Base-by-base conservation (phyloP, 2,329 filamentous ascomycete genomes). In the Botryosphaeria dothidea region DNA sequence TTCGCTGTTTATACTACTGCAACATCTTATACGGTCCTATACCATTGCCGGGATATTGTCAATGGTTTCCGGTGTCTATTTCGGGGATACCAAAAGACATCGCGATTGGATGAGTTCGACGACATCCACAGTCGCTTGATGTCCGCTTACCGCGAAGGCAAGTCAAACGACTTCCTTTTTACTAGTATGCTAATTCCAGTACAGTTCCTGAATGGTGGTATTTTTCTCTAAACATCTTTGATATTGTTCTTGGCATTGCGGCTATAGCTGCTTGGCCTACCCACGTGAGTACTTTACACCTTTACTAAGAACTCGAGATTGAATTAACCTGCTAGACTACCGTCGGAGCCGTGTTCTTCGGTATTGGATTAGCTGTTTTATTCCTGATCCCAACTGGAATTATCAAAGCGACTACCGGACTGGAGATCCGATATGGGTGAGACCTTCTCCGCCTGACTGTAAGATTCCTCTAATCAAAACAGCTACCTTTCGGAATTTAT, bases 301-400 rank as follows among this genome's bases (percentile, higher is more conserved):
- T n/a, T n/a, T n/a, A n/a, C n/a, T n/a, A n/a, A n/a, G n/a, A n/a
- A n/a, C n/a, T n/a, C n/a, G n/a, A n/a, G n/a, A n/a, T n/a, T n/a
- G n/a, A n/a, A n/a, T n/a, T n/a, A n/a, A n/a, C n/a, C n/a, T n/a
- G n/a, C n/a, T n/a, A n/a, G 66, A 85, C 84, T 0, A 80, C 81
- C 0, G 80, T 81, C 0, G 82, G 79, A 1, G 83, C 84, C 25
- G 80, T 85, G 15, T 83, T 85, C 61, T 84, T 83, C 68, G 82
- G 82, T 41, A 74, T 86, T 17, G 76, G 76, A 0, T 78, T 86
- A 11, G 83, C 81, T 68, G 68, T 83, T 11, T 68, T 85, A 27
- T 84, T 85, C 64, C 79, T 85, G 45, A 77, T 86, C 9, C 83
- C 83, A 4, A 77, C 83, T 9, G 83, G 83, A 29, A 83, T 85